Base-by-base conservation (phyloP, 108 stramenopile genomes). In the Pinguiococcus pyrenoidosus region DNA sequence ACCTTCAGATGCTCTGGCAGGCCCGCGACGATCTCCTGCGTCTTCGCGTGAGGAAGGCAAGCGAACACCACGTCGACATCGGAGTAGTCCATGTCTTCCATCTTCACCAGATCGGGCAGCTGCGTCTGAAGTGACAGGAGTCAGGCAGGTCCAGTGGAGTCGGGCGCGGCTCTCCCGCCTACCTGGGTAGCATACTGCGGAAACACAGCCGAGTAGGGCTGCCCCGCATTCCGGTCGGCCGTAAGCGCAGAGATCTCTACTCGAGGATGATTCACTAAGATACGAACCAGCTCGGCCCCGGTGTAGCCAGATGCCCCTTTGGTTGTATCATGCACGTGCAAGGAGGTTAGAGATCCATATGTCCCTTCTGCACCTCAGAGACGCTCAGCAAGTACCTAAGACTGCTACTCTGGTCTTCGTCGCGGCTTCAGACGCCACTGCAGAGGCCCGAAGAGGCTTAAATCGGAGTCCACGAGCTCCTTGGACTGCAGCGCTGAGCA, bases 261-360 rank as follows among this genome's bases (percentile, higher is more conserved):
- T 9, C 37, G 29, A 7, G 58, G 63, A 51, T 68, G 67, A 34
- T 47, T 39, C 56, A 64, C 23, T 12, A 68, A 29, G 14, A 68
- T 37, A 27, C 67, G 49, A 14, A 54, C 51, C 30, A 68, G 49
- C 43, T 68, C 67, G 16, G 64, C 67, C 12, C 67, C 67, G 29
- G 67, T 68, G 63, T 68, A 68, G 2, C 67, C 67, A 8, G 67
- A 68, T 10, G 67, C 67, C 1, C 67, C 67, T n/a, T n/a, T n/a
- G n/a, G n/a, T n/a, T n/a, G n/a, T n/a, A n/a, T n/a, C n/a, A n/a
- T n/a, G n/a, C n/a, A n/a, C n/a, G n/a, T n/a, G n/a, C n/a, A n/a
- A n/a, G n/a, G n/a, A n/a, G n/a, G n/a, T n/a, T n/a, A n/a, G n/a
- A n/a, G n/a, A n/a, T n/a, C n/a, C n/a, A n/a, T n/a, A n/a, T n/a